These are phyloP conservation scores for Cornus suecica DNA, from an alignment of 148 eudicot species.

Conservation along the genomic window DNA sequence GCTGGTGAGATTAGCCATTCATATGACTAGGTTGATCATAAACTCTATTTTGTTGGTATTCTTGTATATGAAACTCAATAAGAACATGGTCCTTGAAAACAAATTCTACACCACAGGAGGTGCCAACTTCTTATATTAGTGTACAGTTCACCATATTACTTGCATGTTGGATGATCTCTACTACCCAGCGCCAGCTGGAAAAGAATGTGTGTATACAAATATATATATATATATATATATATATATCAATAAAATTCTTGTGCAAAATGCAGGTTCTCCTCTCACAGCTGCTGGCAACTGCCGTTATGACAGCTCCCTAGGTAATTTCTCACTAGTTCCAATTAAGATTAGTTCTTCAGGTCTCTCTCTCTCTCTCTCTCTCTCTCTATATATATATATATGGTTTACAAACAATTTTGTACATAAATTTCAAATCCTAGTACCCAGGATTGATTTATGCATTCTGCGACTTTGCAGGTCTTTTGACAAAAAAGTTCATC, in stretches of 20 bases:
- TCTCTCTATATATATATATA: neutral
- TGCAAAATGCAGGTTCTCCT: slow-evolving; percentile 68
- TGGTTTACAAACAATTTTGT: neutral
- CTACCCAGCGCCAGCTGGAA: neutral
- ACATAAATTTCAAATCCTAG: neutral
- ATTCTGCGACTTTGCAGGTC: slow-evolving; percentile 45
- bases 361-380: too few relatives aligned
- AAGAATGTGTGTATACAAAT: too few relatives aligned
- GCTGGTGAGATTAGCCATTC: slow-evolving; percentile 46
- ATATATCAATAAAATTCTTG: neutral
- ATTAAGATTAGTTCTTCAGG: neutral
- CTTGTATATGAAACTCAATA: neutral
- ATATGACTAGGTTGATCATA: neutral
- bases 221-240: neutral
- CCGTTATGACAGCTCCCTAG: slow-evolving; percentile 93
- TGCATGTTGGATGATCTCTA: neutral
- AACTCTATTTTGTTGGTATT: slow-evolving; percentile 1
- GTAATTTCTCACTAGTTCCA: slow-evolving; percentile 33
- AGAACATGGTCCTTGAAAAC: slow-evolving; percentile 7
- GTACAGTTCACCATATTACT: too few relatives aligned
- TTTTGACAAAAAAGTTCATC: slow-evolving; percentile 85
- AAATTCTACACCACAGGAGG: neutral
- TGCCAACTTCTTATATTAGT: neutral
- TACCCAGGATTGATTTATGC: too few relatives aligned
- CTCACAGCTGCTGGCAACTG: slow-evolving; percentile 80